phyloP scores from a whole-genome alignment of 768 basidiomycete species.

The Lentinula lateritia region DNA sequence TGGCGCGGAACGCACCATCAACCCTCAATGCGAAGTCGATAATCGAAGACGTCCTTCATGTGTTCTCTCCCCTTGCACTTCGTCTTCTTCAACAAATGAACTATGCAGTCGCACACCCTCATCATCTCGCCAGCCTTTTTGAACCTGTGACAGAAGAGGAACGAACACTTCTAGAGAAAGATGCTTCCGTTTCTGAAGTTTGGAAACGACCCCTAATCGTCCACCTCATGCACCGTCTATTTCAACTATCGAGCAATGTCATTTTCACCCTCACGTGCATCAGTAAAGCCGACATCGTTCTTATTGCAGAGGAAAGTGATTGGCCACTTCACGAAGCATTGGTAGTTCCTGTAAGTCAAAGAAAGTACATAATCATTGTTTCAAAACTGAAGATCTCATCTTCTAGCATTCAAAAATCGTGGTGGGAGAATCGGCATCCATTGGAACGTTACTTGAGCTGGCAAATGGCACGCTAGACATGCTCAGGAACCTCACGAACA shows the following conservation, averaged over 20 bases:
- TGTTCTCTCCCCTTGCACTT: conserved; percentile 64
- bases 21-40: conserved; percentile 41
- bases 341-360: conserved; percentile 60
- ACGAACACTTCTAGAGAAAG: conserved; percentile 61
- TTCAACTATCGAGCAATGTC: conserved; percentile 65
- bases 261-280: conserved; percentile 64
- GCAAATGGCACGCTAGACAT: conserved; percentile 74
- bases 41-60: conserved; percentile 58
- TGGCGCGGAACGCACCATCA: conserved; percentile 53
- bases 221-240: conserved; percentile 65
- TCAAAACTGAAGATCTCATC: conserved; percentile 4
- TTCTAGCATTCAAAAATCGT: conserved; percentile 81
- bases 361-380: background rate
- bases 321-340: conserved; percentile 68
- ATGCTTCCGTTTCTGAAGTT: conserved; percentile 54
- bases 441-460: conserved; percentile 85
- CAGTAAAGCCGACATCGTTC: conserved; percentile 62
- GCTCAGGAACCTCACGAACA: conserved; percentile 58
- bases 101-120: conserved; percentile 87
- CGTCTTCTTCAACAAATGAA: conserved; percentile 82
- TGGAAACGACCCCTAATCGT: conserved; percentile 68
- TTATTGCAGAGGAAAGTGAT: conserved; percentile 60
- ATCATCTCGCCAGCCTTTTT: conserved; percentile 75
- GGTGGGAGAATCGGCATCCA: conserved; percentile 72
- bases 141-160: conserved; percentile 80